These are phyloP conservation scores for Tylopilus sp. DNA, from an alignment of 768 basidiomycete species.

Conservation along the genomic window DNA sequence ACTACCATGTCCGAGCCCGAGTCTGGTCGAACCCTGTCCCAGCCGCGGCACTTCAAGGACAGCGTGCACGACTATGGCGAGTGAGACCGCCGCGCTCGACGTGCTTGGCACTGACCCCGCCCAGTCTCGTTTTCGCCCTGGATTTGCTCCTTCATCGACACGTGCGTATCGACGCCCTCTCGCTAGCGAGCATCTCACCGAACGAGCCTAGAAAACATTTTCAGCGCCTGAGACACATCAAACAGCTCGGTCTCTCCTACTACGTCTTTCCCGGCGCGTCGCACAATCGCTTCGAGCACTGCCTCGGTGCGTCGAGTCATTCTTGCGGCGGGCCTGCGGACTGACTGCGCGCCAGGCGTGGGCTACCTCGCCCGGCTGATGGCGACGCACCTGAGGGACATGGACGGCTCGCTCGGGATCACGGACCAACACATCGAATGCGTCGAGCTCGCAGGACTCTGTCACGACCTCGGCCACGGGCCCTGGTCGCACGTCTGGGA, in stretches of 20 bases:
- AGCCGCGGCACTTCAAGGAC: constrained; percentile 34
- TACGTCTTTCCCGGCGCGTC: constrained; percentile 76
- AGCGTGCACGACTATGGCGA: constrained; percentile 42
- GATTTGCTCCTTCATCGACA: constrained; percentile 59
- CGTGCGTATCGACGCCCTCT: constrained; percentile 38
- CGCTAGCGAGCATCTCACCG: background rate
- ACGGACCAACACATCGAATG: constrained; percentile 71
- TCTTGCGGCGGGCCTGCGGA: too few relatives aligned
- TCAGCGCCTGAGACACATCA: constrained; percentile 72
- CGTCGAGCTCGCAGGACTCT: constrained; percentile 76
- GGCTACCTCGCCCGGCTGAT: constrained; percentile 68
- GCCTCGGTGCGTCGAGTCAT: constrained; percentile 63
- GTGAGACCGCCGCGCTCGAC: constrained; percentile 1
- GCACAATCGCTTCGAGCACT: constrained; percentile 83
- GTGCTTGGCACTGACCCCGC: background rate
- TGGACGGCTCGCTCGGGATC: constrained; percentile 62
- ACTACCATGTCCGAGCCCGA: constrained; percentile 5
- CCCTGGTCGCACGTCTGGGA: constrained; percentile 90
- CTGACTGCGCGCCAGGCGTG: constrained; percentile 48
- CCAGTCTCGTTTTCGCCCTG: constrained; percentile 32
- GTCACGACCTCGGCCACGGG: constrained; percentile 84
- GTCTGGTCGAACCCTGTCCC: background rate
- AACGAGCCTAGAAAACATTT: constrained; percentile 55
- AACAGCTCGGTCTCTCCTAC: constrained; percentile 76
- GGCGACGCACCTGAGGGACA: constrained; percentile 50